Conservation (phyloP, 1,284 basidiomycete species). For the Cutaneotrichosporon cutaneum region DNA sequence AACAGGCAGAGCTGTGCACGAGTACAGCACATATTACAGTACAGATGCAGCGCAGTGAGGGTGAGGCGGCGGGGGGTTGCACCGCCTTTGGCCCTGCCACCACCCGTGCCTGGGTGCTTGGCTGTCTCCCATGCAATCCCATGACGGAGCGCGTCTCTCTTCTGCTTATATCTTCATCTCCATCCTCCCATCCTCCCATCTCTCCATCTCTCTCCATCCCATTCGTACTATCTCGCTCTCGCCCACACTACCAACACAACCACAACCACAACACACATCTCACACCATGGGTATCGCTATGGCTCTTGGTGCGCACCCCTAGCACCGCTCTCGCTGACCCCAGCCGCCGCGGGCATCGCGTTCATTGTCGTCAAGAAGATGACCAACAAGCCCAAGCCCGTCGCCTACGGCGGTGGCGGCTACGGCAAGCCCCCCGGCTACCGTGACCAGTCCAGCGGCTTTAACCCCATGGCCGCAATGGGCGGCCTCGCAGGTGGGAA, state of each 20-base stretch:
- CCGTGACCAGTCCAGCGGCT: background rate
- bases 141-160: too few relatives aligned
- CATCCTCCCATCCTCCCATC: too few relatives aligned
- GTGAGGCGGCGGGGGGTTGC: too few relatives aligned
- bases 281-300: constrained; percentile 21
- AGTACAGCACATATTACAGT: too few relatives aligned
- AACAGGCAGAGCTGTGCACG: too few relatives aligned
- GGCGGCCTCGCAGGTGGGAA: constrained; percentile 6
- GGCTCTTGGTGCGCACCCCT: constrained; percentile 13
- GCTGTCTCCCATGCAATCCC: too few relatives aligned
- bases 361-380: constrained; percentile 25
- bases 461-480: background rate
- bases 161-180: too few relatives aligned
- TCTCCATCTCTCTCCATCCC: too few relatives aligned
- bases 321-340: background rate
- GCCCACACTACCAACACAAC: background rate
- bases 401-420: constrained; percentile 9
- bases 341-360: constrained; percentile 20
- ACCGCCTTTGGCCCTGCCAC: too few relatives aligned
- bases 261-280: background rate
- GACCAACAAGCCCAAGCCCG: constrained; percentile 17
- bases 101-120: too few relatives aligned
- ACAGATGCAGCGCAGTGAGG: too few relatives aligned
- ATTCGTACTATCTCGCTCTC: background rate
- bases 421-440: constrained; percentile 13